Evolutionary conservation across 2,329 filamentous ascomycete species (phyloP), one percentile per base, ranked within the genome.

Genomic region (Endocalyx cinctus): DNA sequence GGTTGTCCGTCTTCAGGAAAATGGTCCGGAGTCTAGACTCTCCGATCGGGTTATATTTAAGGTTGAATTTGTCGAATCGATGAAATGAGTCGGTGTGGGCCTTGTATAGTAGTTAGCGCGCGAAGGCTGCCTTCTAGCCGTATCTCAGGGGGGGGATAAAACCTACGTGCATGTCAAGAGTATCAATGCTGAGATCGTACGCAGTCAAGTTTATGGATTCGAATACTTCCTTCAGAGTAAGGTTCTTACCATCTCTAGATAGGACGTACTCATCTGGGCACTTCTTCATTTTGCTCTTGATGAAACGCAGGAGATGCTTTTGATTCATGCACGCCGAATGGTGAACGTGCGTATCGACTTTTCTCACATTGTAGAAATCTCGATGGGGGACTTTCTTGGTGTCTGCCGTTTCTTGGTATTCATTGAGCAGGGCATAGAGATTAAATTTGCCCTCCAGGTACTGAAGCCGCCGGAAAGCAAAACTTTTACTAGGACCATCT

Each of bases 251-350:
- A 59, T 98, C 92, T 55, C 92, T 78, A 60, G 81, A 94, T 27
- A 98, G 74, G 6, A 98, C 92, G 19, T 92, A 79, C 64, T 98
- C 92, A 52, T 97, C 86, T 0, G 89, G 88, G 13, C 78, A 92
- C 62, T 95, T 98, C 74, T 96, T 97, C 87, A 98, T 96, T 66
- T 98, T 98, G 64, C 88, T 95, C 65, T 98, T 98, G 69, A 98
- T 98, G 63, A 98, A 98, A 34, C 92, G 87, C 40, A 98, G 69
- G 37, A 98, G 67, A 72, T 98, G 92, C 64, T 98, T 98, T 62
- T 98, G 92, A 57, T 98, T 98, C 92, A 98, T 98, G 59, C 92
- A 98, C 16, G 92, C 92, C 12, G 92, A 98, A 61, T 98, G 92
- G 58, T 98, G 92, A 49, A 98, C 92, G 72, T 98, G 92, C 7